These are phyloP conservation scores for Oryza meyeriana DNA, from an alignment of 176 grass and related monocot species.

Conservation along the genomic window DNA sequence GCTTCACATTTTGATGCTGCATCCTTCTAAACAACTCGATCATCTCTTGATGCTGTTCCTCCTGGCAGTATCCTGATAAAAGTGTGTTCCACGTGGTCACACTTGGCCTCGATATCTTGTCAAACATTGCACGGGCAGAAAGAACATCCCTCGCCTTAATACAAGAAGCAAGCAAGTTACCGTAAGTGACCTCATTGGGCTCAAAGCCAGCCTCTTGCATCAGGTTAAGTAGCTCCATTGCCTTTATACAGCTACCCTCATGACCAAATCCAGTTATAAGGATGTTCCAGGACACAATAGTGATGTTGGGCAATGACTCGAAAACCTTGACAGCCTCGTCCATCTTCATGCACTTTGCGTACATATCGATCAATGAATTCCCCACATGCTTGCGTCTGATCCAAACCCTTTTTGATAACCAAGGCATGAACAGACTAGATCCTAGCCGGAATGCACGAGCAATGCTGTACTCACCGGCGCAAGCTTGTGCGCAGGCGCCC, in stretches of 20 bases:
- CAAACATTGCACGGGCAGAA: constrained; percentile 62
- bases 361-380: constrained; percentile 78
- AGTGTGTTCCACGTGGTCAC: constrained; percentile 78
- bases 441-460: constrained; percentile 30
- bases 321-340: constrained; percentile 64
- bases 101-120: constrained; percentile 63
- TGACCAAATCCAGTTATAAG: constrained; percentile 76
- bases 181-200: constrained; percentile 77
- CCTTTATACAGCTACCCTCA: constrained; percentile 38
- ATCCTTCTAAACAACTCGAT: constrained; percentile 70
- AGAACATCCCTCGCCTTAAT: constrained; percentile 51
- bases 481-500: constrained; percentile 50
- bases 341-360: constrained; percentile 54
- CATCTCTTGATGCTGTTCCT: constrained; percentile 57
- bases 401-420: constrained; percentile 60
- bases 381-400: constrained; percentile 64
- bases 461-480: constrained; percentile 5
- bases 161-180: constrained; percentile 69
- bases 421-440: constrained; percentile 54
- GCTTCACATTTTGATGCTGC: constrained; percentile 59
- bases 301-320: constrained; percentile 40
- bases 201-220: constrained; percentile 77
- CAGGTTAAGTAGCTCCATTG: constrained; percentile 43
- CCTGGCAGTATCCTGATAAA: constrained; percentile 74
- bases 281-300: constrained; percentile 85